phyloP scores from a whole-genome alignment of 768 basidiomycete species.

The Leccinum disarticulatum region DNA sequence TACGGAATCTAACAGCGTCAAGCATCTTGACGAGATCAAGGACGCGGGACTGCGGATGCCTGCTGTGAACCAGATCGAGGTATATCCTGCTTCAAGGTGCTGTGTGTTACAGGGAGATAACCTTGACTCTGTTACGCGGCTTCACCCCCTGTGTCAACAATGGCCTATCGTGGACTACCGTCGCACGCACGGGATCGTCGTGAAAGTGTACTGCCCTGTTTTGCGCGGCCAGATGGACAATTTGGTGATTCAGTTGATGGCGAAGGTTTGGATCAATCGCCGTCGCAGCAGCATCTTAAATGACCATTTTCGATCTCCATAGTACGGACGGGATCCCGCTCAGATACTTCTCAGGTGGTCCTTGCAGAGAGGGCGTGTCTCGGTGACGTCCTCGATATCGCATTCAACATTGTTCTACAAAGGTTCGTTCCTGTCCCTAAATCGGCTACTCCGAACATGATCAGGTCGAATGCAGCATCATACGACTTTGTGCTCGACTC shows the following conservation, averaged over 20 bases:
- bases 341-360: slow-evolving; percentile 92
- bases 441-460: slow-evolving; percentile 66
- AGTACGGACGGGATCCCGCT: slow-evolving; percentile 64
- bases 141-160: slow-evolving; percentile 87
- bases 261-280: slow-evolving; percentile 49
- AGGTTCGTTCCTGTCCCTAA: slow-evolving; percentile 88
- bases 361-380: slow-evolving; percentile 70
- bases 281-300: not conserved
- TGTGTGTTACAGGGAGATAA: too few relatives aligned
- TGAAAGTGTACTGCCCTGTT: slow-evolving; percentile 79
- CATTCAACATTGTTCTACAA: not conserved
- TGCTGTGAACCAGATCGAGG: slow-evolving; percentile 82
- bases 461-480: slow-evolving; percentile 68
- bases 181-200: slow-evolving; percentile 52
- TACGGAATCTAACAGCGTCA: slow-evolving; percentile 47
- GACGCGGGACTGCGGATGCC: slow-evolving; percentile 62
- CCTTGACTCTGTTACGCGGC: slow-evolving; percentile 36
- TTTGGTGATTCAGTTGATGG: slow-evolving; percentile 50
- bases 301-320: not conserved
- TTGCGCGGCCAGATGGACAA: slow-evolving; percentile 57
- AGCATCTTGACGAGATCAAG: slow-evolving; percentile 74
- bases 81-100: slow-evolving; percentile 23
- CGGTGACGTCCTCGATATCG: not conserved
- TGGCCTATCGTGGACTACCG: slow-evolving; percentile 77
- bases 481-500: slow-evolving; percentile 70